Evolutionary conservation across 2,329 filamentous ascomycete genomes (phyloP).

Genomic region (Nothopassalora personata): DNA sequence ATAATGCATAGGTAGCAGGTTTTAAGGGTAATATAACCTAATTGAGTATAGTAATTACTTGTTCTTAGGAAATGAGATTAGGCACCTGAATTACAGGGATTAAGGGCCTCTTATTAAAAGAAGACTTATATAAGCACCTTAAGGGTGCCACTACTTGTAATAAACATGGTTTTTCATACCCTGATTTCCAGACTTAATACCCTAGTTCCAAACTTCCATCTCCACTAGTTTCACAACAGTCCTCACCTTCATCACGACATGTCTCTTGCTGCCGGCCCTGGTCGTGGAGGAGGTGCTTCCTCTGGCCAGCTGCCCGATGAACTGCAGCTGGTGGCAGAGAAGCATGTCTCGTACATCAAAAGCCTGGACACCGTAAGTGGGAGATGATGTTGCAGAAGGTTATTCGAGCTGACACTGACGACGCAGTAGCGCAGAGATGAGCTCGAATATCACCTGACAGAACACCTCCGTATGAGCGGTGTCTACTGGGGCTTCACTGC

Average conservation of each 20-base stretch:
- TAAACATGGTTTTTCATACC: too few relatives aligned
- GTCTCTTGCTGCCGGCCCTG: constrained; percentile 58
- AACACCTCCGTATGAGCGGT: constrained; percentile 90
- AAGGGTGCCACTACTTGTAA: too few relatives aligned
- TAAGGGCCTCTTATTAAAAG: too few relatives aligned
- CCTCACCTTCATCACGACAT: constrained; percentile 36
- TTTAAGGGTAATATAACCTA: too few relatives aligned
- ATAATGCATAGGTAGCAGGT: too few relatives aligned
- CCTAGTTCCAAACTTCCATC: too few relatives aligned
- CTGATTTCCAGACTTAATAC: too few relatives aligned
- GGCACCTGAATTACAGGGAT: too few relatives aligned
- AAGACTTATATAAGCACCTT: too few relatives aligned
- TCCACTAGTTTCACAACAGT: too few relatives aligned
- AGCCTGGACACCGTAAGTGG: constrained; percentile 73
- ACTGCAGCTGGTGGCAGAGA: constrained; percentile 51
- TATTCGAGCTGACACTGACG: constrained; percentile 36
- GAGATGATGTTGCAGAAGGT: constrained; percentile 4
- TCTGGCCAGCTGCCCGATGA: constrained; percentile 39
- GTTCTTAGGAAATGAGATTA: too few relatives aligned
- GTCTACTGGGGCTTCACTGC: constrained; percentile 95
- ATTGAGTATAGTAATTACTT: too few relatives aligned
- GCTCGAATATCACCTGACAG: constrained; percentile 95
- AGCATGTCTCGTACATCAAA: constrained; percentile 89
- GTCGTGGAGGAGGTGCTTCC: constrained; percentile 43
- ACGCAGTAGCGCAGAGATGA: constrained; percentile 71